phyloP scores from a whole-genome alignment of 2,329 filamentous ascomycete species.

The Microcyclosporella mali region DNA sequence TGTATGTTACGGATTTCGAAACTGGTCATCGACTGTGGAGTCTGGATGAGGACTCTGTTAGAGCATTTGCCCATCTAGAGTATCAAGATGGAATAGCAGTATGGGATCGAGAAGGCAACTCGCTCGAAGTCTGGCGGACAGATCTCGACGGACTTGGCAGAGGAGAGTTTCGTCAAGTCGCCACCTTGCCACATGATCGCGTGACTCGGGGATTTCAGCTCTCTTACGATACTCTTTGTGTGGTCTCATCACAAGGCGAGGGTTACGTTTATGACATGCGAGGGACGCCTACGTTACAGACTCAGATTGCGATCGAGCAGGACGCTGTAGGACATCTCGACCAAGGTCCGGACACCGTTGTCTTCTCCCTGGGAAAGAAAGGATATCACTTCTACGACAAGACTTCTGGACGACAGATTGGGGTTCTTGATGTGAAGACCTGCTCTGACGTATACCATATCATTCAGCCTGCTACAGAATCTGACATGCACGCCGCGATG shows the following conservation, averaged over 20 bases:
- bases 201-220: slow-evolving; percentile 44
- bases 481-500: not conserved
- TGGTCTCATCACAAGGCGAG: slow-evolving; percentile 40
- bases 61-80: slow-evolving; percentile 43
- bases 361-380: slow-evolving; percentile 40
- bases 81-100: slow-evolving; percentile 44
- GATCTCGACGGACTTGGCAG: slow-evolving; percentile 31
- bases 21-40: slow-evolving; percentile 37
- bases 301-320: slow-evolving; percentile 34
- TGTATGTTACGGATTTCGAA: slow-evolving; percentile 45
- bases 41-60: slow-evolving; percentile 26
- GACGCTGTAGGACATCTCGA: slow-evolving; percentile 42
- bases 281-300: slow-evolving; percentile 31
- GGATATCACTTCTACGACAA: slow-evolving; percentile 43
- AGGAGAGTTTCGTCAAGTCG: slow-evolving; percentile 38
- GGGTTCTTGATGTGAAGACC: slow-evolving; percentile 33
- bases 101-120: slow-evolving; percentile 41
- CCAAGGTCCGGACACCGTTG: slow-evolving; percentile 37
- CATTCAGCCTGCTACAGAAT: slow-evolving; percentile 19
- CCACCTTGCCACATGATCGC: slow-evolving; percentile 38
- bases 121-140: slow-evolving; percentile 42
- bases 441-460: slow-evolving; percentile 34
- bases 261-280: slow-evolving; percentile 41
- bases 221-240: slow-evolving; percentile 40
- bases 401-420: slow-evolving; percentile 34